phyloP scores from a whole-genome alignment of 352 stramenopile genomes.

The Pelagophyceae sp. region DNA sequence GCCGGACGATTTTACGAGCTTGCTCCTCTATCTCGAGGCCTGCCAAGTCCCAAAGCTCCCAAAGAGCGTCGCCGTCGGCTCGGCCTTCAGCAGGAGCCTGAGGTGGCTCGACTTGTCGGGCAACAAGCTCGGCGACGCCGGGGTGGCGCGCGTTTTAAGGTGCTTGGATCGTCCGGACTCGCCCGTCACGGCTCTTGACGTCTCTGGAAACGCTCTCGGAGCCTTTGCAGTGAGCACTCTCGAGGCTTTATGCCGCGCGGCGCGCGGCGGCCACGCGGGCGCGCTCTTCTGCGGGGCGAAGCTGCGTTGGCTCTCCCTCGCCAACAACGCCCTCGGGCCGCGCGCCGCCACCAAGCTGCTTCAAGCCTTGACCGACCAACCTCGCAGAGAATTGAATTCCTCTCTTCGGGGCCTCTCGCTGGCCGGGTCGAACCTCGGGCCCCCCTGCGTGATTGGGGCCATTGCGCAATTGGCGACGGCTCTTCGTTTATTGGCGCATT shows the following conservation, averaged over 20 bases:
- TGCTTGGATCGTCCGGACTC: conserved; percentile 39
- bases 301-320: conserved; percentile 23
- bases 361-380: neutral
- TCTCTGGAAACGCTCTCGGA: conserved; percentile 23
- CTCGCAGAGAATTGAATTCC: neutral
- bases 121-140: conserved; percentile 47
- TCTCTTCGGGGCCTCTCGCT: conserved; percentile 3
- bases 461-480: neutral
- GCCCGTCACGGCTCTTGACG: neutral
- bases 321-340: conserved; percentile 26
- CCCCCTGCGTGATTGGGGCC: conserved; percentile 6
- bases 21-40: neutral
- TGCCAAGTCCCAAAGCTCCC: neutral
- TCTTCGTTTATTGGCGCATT: neutral
- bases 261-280: neutral
- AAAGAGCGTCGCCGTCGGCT: neutral
- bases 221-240: conserved; percentile 19
- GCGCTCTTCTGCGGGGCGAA: neutral
- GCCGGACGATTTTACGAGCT: conserved; percentile 1
- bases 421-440: conserved; percentile 3
- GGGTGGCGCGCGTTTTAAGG: conserved; percentile 37
- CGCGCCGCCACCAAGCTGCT: conserved; percentile 20
- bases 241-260: neutral
- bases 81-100: neutral
- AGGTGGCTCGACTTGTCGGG: conserved; percentile 42